phyloP scores from a whole-genome alignment of 331 rosid genomes.

The Rosa hybrid region DNA sequence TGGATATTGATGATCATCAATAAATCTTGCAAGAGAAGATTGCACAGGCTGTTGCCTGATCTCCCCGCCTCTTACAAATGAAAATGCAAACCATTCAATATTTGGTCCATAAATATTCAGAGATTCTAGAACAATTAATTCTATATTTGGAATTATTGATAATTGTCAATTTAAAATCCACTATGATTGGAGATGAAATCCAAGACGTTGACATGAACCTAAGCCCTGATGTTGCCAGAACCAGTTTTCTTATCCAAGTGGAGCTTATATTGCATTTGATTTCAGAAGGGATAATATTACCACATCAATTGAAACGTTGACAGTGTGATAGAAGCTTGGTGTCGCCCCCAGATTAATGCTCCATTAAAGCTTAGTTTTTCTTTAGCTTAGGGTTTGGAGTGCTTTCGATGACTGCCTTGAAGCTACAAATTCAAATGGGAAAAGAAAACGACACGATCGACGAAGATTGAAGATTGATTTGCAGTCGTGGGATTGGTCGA shows the following conservation, averaged over 20 bases:
- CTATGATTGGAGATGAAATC: background rate
- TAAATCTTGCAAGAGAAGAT: conserved; percentile 11
- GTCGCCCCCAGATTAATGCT: conserved; percentile 37
- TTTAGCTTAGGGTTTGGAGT: conserved; percentile 31
- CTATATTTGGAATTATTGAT: background rate
- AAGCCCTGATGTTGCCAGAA: conserved; percentile 17
- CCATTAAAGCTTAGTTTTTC: background rate
- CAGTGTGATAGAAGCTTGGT: conserved; percentile 10
- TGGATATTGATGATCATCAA: too few relatives aligned
- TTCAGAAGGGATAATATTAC: conserved; percentile 27
- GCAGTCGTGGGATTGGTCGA: conserved; percentile 17
- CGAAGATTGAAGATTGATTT: conserved; percentile 1
- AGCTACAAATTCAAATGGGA: conserved; percentile 34
- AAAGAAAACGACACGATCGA: conserved; percentile 33
- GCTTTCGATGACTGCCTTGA: conserved; percentile 44
- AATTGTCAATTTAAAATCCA: background rate
- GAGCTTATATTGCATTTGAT: conserved; percentile 15
- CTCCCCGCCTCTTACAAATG: background rate
- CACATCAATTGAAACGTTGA: conserved; percentile 5
- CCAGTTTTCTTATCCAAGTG: background rate
- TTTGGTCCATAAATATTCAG: background rate
- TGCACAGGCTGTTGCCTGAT: conserved; percentile 5
- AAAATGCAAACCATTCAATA: background rate
- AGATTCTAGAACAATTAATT: background rate
- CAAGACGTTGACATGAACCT: conserved; percentile 7